A percentile compares a stretch with the other conserved stretches of the same genome.
Conservation (phyloP, 78 protist genomes). For the Neovahlkampfia damariscottae region DNA sequence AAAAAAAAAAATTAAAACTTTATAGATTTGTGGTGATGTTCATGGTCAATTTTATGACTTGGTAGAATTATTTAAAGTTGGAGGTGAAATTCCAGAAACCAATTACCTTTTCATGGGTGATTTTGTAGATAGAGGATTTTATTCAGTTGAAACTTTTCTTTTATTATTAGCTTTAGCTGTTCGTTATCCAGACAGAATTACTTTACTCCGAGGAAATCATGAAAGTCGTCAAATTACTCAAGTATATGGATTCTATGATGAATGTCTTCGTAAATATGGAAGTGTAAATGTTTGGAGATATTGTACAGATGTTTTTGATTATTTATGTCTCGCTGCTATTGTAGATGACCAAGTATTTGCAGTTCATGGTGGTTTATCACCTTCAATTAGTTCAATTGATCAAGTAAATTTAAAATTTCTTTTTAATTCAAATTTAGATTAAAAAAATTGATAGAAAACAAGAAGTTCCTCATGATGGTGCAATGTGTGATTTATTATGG, state of each 20-base stretch:
- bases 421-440: constrained; percentile 83
- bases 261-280: constrained; percentile 94
- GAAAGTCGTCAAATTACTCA: constrained; percentile 56
- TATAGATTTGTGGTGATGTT: constrained; percentile 89
- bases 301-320: constrained; percentile 89
- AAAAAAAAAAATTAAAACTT: constrained; percentile 69
- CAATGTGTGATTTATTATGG: constrained; percentile 99
- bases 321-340: constrained; percentile 76
- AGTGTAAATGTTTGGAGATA: constrained; percentile 85
- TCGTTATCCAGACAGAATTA: constrained; percentile 17
- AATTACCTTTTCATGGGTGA: constrained; percentile 70
- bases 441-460: constrained; percentile 92
- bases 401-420: neutral
- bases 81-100: constrained; percentile 39
- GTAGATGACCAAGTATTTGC: constrained; percentile 27
- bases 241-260: constrained; percentile 67
- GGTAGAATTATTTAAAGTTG: constrained; percentile 37
- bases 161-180: constrained; percentile 53
- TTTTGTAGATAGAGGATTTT: constrained; percentile 60
- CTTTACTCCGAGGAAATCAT: constrained; percentile 60
- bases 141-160: constrained; percentile 50
- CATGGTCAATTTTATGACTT: constrained; percentile 41
- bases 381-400: neutral
- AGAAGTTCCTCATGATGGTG: constrained; percentile 98
- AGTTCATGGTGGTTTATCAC: constrained; percentile 36